Evolutionary conservation across 2,329 filamentous ascomycete genomes (phyloP), one percentile per base, ranked within the genome.

Genomic region (Neonectria hederae): DNA sequence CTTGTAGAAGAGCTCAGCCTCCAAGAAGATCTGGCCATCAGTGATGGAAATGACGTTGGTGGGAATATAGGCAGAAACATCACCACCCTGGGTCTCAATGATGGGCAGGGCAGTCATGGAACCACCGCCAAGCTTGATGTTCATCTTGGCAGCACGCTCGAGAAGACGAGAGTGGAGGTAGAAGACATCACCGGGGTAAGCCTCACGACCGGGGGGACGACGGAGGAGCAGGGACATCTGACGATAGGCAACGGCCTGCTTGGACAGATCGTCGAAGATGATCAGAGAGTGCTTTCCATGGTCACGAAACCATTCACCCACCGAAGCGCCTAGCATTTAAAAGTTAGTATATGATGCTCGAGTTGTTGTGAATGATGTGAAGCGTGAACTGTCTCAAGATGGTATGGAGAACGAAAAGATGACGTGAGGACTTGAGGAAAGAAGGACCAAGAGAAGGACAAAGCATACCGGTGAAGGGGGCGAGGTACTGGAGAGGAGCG

Each of bases 21-120:
- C 96, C 87, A 99, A 89, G 93, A 99, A 99, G 84, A 99, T 98
- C 87, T 99, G 96, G 71, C 96, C 96, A 79, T 98, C 96, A 77
- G 96, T 99, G 81, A 99, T 99, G 83, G 95, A 98, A 90, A 99
- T 99, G 86, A 98, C 96, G 89, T 98, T 99, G 86, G 96, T 99
- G 78, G 96, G 96, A 89, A 99, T 98, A 86, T 98, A 99, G 76
- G 96, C 96, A 76, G 96, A 98, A 80, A 99, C 96, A 85, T 99
- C 96, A 93, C 96, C 96, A 89, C 96, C 96, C 89, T 98, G 96
- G 82, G 96, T 99, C 89, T 99, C 96, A 82, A 99, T 98, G 84
- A 98, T 82, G 80, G 96, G 96, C 69, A 99, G 92, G 74, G 96
- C 95, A 83, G 96, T 99, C 84, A 98, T 89, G 76, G 95, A 98